phyloP scores from a whole-genome alignment of 441 rosid genomes.

The Syzygium malaccense region DNA sequence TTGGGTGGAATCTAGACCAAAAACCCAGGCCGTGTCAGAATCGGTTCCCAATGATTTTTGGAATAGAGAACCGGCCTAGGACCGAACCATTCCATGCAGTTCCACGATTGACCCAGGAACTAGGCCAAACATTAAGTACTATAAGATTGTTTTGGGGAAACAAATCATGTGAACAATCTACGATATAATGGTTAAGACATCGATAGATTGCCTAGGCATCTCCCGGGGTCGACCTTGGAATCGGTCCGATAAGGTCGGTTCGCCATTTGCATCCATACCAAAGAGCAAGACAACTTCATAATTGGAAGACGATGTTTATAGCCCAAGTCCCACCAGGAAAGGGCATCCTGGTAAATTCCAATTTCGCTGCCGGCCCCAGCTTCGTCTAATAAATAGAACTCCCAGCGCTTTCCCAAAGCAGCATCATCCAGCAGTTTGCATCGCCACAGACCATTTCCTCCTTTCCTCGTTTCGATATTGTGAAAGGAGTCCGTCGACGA shows the following conservation, averaged over 20 bases:
- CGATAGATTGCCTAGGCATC: not conserved
- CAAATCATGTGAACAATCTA: not conserved
- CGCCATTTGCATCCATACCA: not conserved
- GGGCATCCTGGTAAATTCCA: not conserved
- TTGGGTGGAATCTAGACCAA: not conserved
- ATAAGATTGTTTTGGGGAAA: not conserved
- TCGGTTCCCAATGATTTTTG: not conserved
- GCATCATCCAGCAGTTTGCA: not conserved
- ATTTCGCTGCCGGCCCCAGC: not conserved
- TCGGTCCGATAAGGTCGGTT: not conserved
- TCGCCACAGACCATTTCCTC: not conserved
- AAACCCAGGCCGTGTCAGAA: rapidly evolving
- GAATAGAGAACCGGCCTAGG: rapidly evolving
- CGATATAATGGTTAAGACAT: not conserved
- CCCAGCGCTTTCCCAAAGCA: not conserved
- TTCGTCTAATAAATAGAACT: not conserved
- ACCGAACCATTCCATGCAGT: rapidly evolving
- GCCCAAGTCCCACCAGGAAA: not conserved
- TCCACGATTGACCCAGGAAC: not conserved
- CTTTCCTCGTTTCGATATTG: not conserved
- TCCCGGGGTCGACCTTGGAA: rapidly evolving
- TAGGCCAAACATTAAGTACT: not conserved
- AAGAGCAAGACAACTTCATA: not conserved
- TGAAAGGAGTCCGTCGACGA: not conserved
- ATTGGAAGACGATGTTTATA: not conserved